A percentile compares a stretch with the other conserved stretches of the same genome.
These are phyloP conservation scores for Annona squamosa DNA, from an alignment of 164 flowering plant species.

Conservation along the genomic window DNA sequence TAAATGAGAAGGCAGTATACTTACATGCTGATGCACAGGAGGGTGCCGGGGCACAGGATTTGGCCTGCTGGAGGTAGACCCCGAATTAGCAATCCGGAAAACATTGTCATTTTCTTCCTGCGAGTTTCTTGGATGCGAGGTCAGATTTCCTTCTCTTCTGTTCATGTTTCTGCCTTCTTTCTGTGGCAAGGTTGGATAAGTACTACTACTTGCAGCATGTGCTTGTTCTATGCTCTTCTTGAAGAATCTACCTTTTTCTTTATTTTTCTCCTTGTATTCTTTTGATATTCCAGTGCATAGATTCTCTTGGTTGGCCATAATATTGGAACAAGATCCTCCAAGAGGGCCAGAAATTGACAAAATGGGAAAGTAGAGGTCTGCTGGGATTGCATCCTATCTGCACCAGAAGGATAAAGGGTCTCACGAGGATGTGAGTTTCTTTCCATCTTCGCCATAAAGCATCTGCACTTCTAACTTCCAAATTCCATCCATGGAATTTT, in stretches of 20 bases:
- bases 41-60: background rate
- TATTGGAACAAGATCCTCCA: constrained; percentile 7
- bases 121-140: background rate
- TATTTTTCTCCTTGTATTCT: background rate
- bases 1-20: background rate
- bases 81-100: background rate
- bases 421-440: too few species aligned
- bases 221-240: background rate
- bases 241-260: constrained; percentile 1
- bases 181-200: background rate
- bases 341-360: background rate
- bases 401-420: too few species aligned
- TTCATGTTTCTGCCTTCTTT: constrained; percentile 4
- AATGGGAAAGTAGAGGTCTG: background rate
- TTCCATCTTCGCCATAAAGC: too few species aligned
- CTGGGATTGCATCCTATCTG: too few species aligned
- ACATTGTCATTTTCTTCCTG: background rate
- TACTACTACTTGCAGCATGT: background rate
- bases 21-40: background rate
- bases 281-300: background rate
- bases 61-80: background rate
- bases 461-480: too few species aligned
- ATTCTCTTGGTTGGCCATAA: constrained; percentile 23
- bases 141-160: background rate
- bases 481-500: too few species aligned